Percentiles rank a stretch among this genome's conserved stretches.
These are phyloP conservation scores for Huntiella bhutanensis DNA, from an alignment of 2,329 filamentous ascomycete genomes.

Conservation along the genomic window DNA sequence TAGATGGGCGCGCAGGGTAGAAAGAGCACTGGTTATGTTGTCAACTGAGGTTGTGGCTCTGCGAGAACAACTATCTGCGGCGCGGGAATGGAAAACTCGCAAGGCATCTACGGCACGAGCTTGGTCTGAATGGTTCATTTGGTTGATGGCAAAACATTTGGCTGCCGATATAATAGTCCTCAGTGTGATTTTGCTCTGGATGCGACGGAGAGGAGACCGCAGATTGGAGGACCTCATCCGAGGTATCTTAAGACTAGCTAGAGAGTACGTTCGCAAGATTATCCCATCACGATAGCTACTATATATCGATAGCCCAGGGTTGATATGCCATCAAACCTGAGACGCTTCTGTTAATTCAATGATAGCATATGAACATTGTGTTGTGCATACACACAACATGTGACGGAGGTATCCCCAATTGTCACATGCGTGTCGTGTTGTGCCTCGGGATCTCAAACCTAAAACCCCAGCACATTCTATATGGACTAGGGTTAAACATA, in stretches of 20 bases:
- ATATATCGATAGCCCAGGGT: no score
- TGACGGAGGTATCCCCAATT: no score
- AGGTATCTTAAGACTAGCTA: constrained; percentile 35
- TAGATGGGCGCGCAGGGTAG: constrained; percentile 61
- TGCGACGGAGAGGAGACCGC: constrained; percentile 51
- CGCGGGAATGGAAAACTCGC: constrained; percentile 50
- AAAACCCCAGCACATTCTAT: no score
- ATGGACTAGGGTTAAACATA: no score
- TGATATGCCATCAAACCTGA: no score
- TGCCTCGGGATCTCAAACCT: no score
- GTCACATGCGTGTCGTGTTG: no score
- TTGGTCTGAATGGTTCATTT: constrained; percentile 54
- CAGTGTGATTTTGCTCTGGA: constrained; percentile 47
- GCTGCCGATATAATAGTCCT: constrained; percentile 51
- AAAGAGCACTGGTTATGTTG: constrained; percentile 70
- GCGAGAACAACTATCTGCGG: constrained; percentile 70
- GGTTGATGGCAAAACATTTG: constrained; percentile 53
- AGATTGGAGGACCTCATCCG: constrained; percentile 57
- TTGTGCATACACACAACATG: no score
- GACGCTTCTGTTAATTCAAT: no score
- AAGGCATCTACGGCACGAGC: constrained; percentile 44
- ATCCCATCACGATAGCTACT: constrained; percentile 31
- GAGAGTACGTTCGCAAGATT: constrained; percentile 40
- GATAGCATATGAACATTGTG: no score
- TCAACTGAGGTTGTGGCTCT: constrained; percentile 84